phyloP scores from a whole-genome alignment of 2,329 filamentous ascomycete species.

The Hirsutella minnesotensis region DNA sequence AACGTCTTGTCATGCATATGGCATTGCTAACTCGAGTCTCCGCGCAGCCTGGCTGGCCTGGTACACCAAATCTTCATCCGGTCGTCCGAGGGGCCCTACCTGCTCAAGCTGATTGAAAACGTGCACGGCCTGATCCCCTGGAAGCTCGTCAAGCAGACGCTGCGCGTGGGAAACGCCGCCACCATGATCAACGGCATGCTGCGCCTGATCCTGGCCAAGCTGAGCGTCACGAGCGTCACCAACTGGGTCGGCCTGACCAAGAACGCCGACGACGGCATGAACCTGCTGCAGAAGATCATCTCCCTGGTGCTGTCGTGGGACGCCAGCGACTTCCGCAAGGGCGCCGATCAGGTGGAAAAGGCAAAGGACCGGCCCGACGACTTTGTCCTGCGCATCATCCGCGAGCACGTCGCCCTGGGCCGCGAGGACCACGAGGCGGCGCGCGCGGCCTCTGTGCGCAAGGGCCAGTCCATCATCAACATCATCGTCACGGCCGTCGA shows the following conservation, averaged over 20 bases:
- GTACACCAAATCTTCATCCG: slow-evolving; percentile 62
- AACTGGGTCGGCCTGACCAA: slow-evolving; percentile 69
- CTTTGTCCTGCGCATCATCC: slow-evolving; percentile 49
- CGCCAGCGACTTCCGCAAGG: slow-evolving; percentile 54
- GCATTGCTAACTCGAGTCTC: too few relatives aligned
- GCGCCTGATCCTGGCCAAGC: slow-evolving; percentile 62
- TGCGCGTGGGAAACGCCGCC: slow-evolving; percentile 67
- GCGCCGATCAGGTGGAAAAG: slow-evolving; percentile 52
- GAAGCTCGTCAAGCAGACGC: slow-evolving; percentile 56
- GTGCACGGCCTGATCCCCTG: slow-evolving; percentile 63
- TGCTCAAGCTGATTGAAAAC: slow-evolving; percentile 59
- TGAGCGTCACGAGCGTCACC: slow-evolving; percentile 60
- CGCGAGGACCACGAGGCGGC: slow-evolving; percentile 45
- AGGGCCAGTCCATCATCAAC: slow-evolving; percentile 48
- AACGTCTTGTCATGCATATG: too few relatives aligned
- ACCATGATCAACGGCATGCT: slow-evolving; percentile 72
- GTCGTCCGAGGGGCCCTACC: slow-evolving; percentile 63
- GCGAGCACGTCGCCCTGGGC: slow-evolving; percentile 40
- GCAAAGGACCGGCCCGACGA: slow-evolving; percentile 43
- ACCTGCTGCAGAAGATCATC: slow-evolving; percentile 66
- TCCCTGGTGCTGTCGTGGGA: slow-evolving; percentile 65
- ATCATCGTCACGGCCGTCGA: slow-evolving; percentile 49
- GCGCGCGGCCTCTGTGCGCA: slow-evolving; percentile 40
- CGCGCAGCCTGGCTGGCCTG: slow-evolving; percentile 63
- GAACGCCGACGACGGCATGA: slow-evolving; percentile 67